These are phyloP conservation scores for Oryza australiensis DNA, from an alignment of 176 grass and related monocot species.

Conservation along the genomic window DNA sequence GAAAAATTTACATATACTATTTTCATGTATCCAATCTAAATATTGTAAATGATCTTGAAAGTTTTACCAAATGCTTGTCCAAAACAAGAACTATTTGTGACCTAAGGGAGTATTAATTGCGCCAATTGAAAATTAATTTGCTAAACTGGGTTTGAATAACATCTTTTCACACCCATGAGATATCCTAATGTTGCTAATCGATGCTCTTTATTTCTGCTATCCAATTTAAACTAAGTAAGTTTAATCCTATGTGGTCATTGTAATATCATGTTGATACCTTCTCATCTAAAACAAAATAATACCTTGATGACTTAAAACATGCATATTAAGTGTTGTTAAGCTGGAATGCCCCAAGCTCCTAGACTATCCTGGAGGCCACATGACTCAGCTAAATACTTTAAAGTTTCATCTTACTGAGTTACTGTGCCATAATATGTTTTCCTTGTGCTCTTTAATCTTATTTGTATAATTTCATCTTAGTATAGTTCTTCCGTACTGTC, in stretches of 20 bases:
- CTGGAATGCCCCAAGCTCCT: not conserved
- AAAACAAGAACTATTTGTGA: no score
- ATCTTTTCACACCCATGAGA: not conserved
- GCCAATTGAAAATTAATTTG: not conserved
- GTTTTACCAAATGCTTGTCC: no score
- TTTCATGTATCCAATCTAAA: no score
- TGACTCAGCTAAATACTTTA: not conserved
- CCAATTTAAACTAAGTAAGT: not conserved
- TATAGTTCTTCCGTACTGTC: no score
- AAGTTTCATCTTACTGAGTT: no score
- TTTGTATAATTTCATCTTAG: no score
- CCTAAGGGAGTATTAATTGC: not conserved
- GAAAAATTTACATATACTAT: not conserved
- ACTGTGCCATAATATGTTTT: no score
- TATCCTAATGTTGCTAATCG: constrained; percentile 13
- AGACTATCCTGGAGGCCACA: not conserved
- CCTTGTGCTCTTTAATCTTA: no score
- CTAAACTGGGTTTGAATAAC: not conserved
- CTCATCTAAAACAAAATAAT: not conserved
- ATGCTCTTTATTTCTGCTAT: constrained; percentile 11
- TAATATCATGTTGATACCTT: not conserved
- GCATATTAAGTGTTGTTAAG: not conserved
- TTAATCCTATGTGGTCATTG: not conserved
- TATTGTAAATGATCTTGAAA: no score
- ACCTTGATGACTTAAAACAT: not conserved